Evolutionary conservation across 1,139 yeast species (phyloP).

Genomic region (Meyerozyma athensensis): DNA sequence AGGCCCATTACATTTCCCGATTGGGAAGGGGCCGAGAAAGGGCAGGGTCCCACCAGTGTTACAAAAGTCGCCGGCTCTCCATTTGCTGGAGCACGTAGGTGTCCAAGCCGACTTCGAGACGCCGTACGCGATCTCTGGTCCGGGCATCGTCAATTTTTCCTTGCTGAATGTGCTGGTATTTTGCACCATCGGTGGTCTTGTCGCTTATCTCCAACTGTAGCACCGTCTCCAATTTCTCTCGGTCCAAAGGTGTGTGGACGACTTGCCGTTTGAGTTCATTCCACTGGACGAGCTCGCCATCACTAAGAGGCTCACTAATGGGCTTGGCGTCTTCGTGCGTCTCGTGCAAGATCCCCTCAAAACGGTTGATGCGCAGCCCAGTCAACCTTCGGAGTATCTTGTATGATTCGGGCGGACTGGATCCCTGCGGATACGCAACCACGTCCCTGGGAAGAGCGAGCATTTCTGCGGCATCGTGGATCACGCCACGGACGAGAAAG

Average conservation of each 20-base stretch:
- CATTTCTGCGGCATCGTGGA: constrained; percentile 19
- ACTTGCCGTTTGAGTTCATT: background rate
- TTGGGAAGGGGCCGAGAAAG: too few relatives aligned
- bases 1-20: too few relatives aligned
- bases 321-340: background rate
- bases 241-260: background rate
- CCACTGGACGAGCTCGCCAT: constrained; percentile 9
- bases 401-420: constrained; percentile 23
- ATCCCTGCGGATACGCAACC: constrained; percentile 9
- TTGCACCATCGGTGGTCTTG: background rate
- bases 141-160: background rate
- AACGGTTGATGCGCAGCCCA: constrained; percentile 12
- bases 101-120: constrained; percentile 1
- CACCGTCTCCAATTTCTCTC: background rate
- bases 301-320: constrained; percentile 9
- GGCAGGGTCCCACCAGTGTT: background rate
- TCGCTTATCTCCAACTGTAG: background rate
- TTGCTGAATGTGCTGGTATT: background rate
- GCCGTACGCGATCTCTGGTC: background rate
- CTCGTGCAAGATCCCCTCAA: constrained; percentile 20
- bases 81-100: background rate
- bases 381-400: constrained; percentile 24
- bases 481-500: constrained; percentile 21
- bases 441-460: constrained; percentile 23
- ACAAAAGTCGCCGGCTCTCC: background rate